Evolutionary conservation across 2,329 filamentous ascomycete genomes (phyloP).

Genomic region (Sarocladium strictum): DNA sequence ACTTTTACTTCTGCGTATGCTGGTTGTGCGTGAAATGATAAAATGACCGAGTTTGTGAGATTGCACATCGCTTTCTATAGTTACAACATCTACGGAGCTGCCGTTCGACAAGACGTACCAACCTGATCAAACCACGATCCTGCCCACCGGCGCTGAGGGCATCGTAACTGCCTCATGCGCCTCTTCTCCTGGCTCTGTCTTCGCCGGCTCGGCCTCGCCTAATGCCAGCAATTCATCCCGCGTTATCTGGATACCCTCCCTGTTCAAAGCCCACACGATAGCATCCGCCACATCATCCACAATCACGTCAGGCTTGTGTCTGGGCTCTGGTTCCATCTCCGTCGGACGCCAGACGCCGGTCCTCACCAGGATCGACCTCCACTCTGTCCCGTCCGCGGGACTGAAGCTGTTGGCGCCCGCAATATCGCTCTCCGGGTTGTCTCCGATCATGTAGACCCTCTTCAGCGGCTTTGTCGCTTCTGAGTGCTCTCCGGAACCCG

Average conservation of each 20-base stretch:
- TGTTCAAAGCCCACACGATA: conserved; percentile 68
- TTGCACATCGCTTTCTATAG: no score
- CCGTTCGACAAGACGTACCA: no score
- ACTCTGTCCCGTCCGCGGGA: conserved; percentile 62
- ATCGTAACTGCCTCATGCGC: background rate
- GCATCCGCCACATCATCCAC: conserved; percentile 71
- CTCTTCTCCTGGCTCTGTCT: background rate
- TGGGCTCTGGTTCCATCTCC: conserved; percentile 40
- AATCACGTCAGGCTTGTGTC: conserved; percentile 56
- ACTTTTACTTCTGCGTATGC: no score
- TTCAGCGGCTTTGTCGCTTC: conserved; percentile 44
- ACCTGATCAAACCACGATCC: background rate
- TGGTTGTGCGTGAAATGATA: no score
- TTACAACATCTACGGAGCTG: no score
- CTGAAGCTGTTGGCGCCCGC: conserved; percentile 73
- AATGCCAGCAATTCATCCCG: background rate
- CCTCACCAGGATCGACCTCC: conserved; percentile 70
- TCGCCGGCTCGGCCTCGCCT: background rate
- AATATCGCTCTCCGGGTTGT: conserved; percentile 88
- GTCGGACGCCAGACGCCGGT: conserved; percentile 66
- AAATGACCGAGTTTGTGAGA: no score
- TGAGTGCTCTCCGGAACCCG: conserved; percentile 25
- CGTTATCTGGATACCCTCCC: conserved; percentile 35
- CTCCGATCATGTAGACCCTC: conserved; percentile 90
- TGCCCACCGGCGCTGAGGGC: background rate